These are phyloP conservation scores for Polyplosphaeria fusca DNA, from an alignment of 495 filamentous ascomycete genomes.

Conservation along the genomic window DNA sequence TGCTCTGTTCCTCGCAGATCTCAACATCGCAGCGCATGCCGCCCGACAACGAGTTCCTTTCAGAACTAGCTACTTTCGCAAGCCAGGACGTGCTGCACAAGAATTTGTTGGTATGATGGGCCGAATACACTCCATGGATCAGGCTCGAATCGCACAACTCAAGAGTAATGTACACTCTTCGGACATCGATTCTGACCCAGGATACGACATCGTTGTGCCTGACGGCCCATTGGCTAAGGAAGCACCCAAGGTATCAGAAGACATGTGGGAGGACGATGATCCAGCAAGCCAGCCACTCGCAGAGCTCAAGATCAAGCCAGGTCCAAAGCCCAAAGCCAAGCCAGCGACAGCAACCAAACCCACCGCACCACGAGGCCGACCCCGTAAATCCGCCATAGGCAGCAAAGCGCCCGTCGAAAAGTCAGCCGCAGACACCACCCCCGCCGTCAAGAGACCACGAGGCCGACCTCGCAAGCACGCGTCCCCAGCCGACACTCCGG, in stretches of 20 bases:
- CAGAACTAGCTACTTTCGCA: conserved; percentile 6
- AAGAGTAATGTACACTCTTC: conserved; percentile 11
- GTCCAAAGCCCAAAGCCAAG: conserved; percentile 13
- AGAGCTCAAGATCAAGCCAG: background rate
- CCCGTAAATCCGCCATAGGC: too few species aligned
- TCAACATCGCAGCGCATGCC: conserved; percentile 3
- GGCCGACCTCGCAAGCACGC: conserved; percentile 11
- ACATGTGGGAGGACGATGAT: conserved; percentile 24
- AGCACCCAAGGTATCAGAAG: background rate
- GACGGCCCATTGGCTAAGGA: background rate
- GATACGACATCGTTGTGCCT: conserved; percentile 9
- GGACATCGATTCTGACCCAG: conserved; percentile 4
- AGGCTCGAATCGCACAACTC: conserved; percentile 16
- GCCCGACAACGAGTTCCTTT: conserved; percentile 19
- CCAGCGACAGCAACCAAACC: background rate
- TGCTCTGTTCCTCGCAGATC: conserved; percentile 3
- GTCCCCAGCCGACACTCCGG: conserved; percentile 3
- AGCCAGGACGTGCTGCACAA: conserved; percentile 10
- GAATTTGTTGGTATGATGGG: conserved; percentile 14
- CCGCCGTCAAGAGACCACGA: conserved; percentile 1
- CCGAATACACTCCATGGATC: conserved; percentile 25
- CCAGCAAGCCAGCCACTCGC: conserved; percentile 6
- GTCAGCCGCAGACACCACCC: conserved; percentile 3
- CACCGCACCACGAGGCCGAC: background rate
- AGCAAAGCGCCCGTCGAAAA: background rate